Evolutionary conservation across 2,329 filamentous ascomycete species (phyloP).

Genomic region (Bretziella fagacearum): DNA sequence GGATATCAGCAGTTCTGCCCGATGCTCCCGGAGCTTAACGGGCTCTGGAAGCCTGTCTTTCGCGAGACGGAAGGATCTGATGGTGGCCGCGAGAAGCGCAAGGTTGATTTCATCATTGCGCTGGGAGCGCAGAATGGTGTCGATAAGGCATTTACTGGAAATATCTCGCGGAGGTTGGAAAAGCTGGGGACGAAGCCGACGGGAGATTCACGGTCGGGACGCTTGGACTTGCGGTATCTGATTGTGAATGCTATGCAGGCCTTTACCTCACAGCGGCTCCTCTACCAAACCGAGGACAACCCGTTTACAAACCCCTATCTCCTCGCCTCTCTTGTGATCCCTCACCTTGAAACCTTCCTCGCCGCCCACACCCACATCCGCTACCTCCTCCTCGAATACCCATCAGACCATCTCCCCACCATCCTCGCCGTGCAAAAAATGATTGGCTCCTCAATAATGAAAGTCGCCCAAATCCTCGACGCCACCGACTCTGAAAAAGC

Average conservation of each 20-base stretch:
- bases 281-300: slow-evolving; percentile 34
- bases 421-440: slow-evolving; percentile 40
- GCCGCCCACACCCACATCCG: slow-evolving; percentile 34
- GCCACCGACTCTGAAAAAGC: slow-evolving; percentile 20
- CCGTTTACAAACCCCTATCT: slow-evolving; percentile 37
- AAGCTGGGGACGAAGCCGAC: slow-evolving; percentile 34
- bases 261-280: slow-evolving; percentile 33
- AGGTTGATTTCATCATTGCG: slow-evolving; percentile 41
- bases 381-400: slow-evolving; percentile 43
- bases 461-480: slow-evolving; percentile 40
- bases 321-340: slow-evolving; percentile 40
- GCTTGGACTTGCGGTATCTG: slow-evolving; percentile 43
- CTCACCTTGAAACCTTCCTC: slow-evolving; percentile 44
- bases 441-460: slow-evolving; percentile 38
- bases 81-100: slow-evolving; percentile 22
- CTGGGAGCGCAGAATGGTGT: slow-evolving; percentile 41
- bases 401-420: slow-evolving; percentile 37
- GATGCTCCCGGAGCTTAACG: slow-evolving; percentile 31
- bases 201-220: slow-evolving; percentile 34
- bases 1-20: slow-evolving; percentile 32
- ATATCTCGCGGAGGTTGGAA: slow-evolving; percentile 36
- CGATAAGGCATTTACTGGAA: slow-evolving; percentile 30
- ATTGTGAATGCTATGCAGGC: slow-evolving; percentile 44
- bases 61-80: slow-evolving; percentile 21
- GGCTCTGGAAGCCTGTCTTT: slow-evolving; percentile 37